Base-by-base conservation (phyloP, 495 filamentous ascomycete genomes). In the Podospora conica region DNA sequence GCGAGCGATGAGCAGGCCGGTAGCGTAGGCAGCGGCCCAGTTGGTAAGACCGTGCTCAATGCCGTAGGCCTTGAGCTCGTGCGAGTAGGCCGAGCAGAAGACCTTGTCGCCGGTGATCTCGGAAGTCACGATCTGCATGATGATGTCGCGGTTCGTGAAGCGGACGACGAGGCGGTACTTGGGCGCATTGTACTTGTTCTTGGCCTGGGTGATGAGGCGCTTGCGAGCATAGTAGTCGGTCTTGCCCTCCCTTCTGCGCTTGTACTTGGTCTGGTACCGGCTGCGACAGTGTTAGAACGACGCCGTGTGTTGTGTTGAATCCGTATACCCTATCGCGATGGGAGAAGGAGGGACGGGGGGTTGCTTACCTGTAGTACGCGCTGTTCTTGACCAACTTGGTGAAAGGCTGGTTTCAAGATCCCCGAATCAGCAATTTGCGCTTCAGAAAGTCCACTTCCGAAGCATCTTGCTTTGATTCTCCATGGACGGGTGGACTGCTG, bases 181-280 rank as follows among this genome's bases (percentile, higher is more conserved):
- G 79, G 95, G 94, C 58, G 94, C 90, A 81, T 93, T 95, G 90
- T 97, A 98, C 88, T 98, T 98, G 91, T 98, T 98, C 92, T 98
- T 99, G 82, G 95, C 95, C 86, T 99, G 95, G 83, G 92, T 93
- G 88, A 96, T 96, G 82, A 99, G 86, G 76, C 95, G 90, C 89
- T 97, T 97, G 84, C 95, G 95, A 78, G 95, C 95, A 81, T 97
- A 98, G 91, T 99, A 99, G 79, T 99, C 95, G 83, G 95, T 99
- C 90, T 98, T 99, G 79, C 95, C 95, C 80, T 88, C 79, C 69
- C 95, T 89, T 79, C 95, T 89, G 80, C 95, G 92, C 84, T 91
- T 94, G 91, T 97, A 99, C 88, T 99, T 99, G 81, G 94, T 96
- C 86, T 99, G 95, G 86, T 90, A 99, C 80, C 95, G 92, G 77